phyloP scores from a whole-genome alignment of 768 basidiomycete species.

The Lentinus brumalis region DNA sequence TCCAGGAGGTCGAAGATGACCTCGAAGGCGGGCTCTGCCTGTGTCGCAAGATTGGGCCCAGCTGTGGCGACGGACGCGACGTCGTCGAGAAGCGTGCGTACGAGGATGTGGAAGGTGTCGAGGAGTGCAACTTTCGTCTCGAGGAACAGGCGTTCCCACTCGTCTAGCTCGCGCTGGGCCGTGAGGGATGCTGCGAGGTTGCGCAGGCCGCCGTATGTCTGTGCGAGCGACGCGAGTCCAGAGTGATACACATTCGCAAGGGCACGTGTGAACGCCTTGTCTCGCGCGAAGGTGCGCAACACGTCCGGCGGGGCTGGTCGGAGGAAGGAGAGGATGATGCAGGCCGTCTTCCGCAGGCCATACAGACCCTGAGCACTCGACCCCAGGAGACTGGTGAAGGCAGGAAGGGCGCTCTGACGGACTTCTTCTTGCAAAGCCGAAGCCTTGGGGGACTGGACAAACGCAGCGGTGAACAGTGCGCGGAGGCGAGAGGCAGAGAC shows the following conservation, averaged over 20 bases:
- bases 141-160: constrained; percentile 75
- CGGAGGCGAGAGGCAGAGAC: constrained; percentile 47
- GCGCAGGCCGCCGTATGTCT: constrained; percentile 60
- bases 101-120: constrained; percentile 65
- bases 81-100: constrained; percentile 50
- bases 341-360: constrained; percentile 61
- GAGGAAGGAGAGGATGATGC: constrained; percentile 58
- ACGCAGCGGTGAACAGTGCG: constrained; percentile 44
- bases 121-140: constrained; percentile 73
- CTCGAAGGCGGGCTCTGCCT: constrained; percentile 58
- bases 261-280: constrained; percentile 53
- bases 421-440: constrained; percentile 37
- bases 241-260: constrained; percentile 63
- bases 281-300: constrained; percentile 52
- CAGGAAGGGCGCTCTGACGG: constrained; percentile 53
- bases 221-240: constrained; percentile 55
- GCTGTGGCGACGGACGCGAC: constrained; percentile 40
- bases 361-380: constrained; percentile 55
- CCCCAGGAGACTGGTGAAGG: constrained; percentile 52
- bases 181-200: constrained; percentile 27
- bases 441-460: constrained; percentile 31
- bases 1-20: constrained; percentile 62
- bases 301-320: constrained; percentile 50
- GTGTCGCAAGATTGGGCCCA: constrained; percentile 44
- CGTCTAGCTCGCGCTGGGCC: constrained; percentile 39